Evolutionary conservation across 805 yeast genomes (phyloP).

Genomic region (Candida silvatica): DNA sequence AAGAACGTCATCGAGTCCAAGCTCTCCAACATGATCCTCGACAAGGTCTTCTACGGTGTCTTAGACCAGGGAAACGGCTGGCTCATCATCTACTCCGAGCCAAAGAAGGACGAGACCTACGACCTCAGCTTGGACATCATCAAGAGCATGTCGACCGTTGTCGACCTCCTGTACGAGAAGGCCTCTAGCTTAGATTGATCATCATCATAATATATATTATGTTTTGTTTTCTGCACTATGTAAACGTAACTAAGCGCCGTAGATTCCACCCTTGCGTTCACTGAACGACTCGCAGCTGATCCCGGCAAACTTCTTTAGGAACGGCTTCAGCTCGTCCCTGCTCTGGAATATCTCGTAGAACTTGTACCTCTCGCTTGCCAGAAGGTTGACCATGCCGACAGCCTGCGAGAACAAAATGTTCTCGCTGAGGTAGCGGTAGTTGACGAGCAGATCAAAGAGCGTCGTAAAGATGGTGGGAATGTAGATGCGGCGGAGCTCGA

Average conservation of each 20-base stretch:
- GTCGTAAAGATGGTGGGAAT: conserved; percentile 68
- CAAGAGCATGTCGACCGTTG: conserved; percentile 78
- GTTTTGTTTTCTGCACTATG: neutral
- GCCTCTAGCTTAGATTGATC: conserved; percentile 73
- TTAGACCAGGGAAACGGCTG: conserved; percentile 98
- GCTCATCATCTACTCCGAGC: conserved; percentile 86
- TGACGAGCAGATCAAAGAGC: conserved; percentile 46
- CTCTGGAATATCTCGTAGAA: conserved; percentile 57
- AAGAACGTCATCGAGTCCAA: conserved; percentile 87
- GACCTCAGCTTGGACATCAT: conserved; percentile 82
- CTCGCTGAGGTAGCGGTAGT: conserved; percentile 29
- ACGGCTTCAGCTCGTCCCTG: conserved; percentile 28
- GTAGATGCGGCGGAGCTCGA: conserved; percentile 55
- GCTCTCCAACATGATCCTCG: conserved; percentile 92
- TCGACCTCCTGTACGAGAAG: conserved; percentile 87
- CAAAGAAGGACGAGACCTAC: conserved; percentile 80
- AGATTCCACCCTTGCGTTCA: conserved; percentile 31
- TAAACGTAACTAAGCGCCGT: conserved; percentile 13
- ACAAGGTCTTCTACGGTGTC: conserved; percentile 91
- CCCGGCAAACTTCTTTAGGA: conserved; percentile 50
- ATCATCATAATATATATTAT: neutral
- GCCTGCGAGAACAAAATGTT: conserved; percentile 45
- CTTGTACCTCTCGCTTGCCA: conserved; percentile 60
- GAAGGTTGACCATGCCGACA: conserved; percentile 46
- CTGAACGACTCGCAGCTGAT: conserved; percentile 31